A percentile compares a stretch with the other conserved stretches of the same genome.
Evolutionary conservation across 495 filamentous ascomycete species (phyloP).

Genomic region (Penicillium subrubescens): DNA sequence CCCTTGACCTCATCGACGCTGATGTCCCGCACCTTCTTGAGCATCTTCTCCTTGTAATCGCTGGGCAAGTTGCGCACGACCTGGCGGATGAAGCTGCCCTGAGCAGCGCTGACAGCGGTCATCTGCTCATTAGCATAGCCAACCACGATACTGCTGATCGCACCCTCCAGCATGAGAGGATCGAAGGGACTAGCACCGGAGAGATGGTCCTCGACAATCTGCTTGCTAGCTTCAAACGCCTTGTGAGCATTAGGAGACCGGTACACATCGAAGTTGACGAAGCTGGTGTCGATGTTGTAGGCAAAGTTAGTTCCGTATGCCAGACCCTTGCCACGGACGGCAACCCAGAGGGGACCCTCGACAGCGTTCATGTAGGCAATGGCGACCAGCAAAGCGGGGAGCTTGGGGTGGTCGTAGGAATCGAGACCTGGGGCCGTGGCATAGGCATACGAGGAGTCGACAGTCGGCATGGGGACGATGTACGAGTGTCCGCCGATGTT

Average conservation of each 20-base stretch:
- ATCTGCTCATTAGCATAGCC: conserved; percentile 82
- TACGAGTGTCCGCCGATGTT: conserved; percentile 72
- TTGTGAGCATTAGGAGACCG: conserved; percentile 87
- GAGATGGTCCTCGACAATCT: conserved; percentile 72
- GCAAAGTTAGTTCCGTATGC: conserved; percentile 84
- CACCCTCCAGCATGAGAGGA: conserved; percentile 80
- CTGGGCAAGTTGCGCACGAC: conserved; percentile 77
- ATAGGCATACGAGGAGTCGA: conserved; percentile 89
- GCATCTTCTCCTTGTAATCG: conserved; percentile 74
- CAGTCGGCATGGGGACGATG: conserved; percentile 85
- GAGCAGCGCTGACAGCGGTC: conserved; percentile 77
- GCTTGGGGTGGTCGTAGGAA: conserved; percentile 70
- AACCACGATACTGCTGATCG: conserved; percentile 84
- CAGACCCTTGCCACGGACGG: conserved; percentile 86
- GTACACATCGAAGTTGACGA: conserved; percentile 80
- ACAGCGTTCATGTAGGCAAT: conserved; percentile 88
- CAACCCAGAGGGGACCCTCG: conserved; percentile 92
- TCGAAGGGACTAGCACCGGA: conserved; percentile 67
- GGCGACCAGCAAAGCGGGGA: conserved; percentile 85
- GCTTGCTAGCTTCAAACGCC: conserved; percentile 75
- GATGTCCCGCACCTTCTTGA: conserved; percentile 75
- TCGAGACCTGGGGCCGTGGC: conserved; percentile 72
- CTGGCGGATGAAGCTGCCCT: conserved; percentile 77
- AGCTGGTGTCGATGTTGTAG: conserved; percentile 74
- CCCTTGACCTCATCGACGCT: conserved; percentile 74